Evolutionary conservation across 768 basidiomycete species (phyloP), one percentile per base, ranked within the genome.

Genomic region (Mrakia frigida): DNA sequence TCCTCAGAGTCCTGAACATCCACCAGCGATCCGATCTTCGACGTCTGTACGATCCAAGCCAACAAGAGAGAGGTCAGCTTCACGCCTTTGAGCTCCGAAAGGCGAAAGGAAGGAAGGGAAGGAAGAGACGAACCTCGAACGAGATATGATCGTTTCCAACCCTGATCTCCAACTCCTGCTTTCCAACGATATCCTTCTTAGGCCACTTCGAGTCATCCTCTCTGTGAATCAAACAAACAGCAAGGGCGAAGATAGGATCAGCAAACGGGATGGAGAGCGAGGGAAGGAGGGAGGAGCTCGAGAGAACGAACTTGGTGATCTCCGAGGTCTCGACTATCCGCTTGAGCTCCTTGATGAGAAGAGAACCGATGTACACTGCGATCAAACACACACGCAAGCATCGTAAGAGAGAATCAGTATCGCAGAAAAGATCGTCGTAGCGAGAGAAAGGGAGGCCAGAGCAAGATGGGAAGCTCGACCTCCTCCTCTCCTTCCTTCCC

Each of bases 181-280:
- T 94, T 67, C 97, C 97, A 37, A 98, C 94, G 41, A 98, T 94
- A 83, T 96, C 96, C 86, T 97, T 98, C 86, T 98, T 97, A 6
- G 97, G 97, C 97, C 97, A 99, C 81, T 93, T 92, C 0, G 90
- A 88, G 85, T 99, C 97, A 82, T 99, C 97, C 88, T 99, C 97
- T 86, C 95, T 98, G 84, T 33, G 37, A 6, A 50, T 3, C 13
- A 50, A 21, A 50, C n/a, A 50, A 21, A 50, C n/a, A 50, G n/a
- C 6, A 33, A 6, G 6, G 16, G n/a, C 25, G 67, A 35, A 37
- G 46, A 21, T 18, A 50, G 25, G 53, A 7, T 78, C 72, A 77
- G 78, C n/a, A 39, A 43, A 21, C 25, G 56, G 33, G 9, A 35
- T n/a, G 33, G 28, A 50, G 70, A 39, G 23, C 59, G 28, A 43